Evolutionary conservation across 2,329 filamentous ascomycete species (phyloP).

Genomic region (Xylariaceae sp.): DNA sequence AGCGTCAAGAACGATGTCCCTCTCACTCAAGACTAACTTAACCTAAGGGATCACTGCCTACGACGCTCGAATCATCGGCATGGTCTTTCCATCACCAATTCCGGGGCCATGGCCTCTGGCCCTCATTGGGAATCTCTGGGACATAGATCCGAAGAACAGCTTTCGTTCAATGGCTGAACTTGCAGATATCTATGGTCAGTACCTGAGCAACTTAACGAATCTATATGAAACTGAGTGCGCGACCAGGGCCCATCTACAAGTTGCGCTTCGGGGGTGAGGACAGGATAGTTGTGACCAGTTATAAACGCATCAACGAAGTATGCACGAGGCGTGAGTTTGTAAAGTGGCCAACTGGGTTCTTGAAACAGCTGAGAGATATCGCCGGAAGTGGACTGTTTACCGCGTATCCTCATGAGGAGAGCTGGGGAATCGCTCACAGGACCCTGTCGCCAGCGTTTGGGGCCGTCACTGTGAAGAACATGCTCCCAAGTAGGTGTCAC

Average conservation of each 20-base stretch:
- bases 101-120: constrained; percentile 9
- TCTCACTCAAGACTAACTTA: too few species aligned
- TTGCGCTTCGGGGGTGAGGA: constrained; percentile 10
- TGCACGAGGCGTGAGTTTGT: constrained; percentile 12
- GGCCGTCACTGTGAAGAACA: constrained; percentile 5
- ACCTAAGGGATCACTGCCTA: too few species aligned
- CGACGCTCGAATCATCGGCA: too few species aligned
- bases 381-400: constrained; percentile 9
- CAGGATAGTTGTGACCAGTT: constrained; percentile 8
- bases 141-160: constrained; percentile 9
- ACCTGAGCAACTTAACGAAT: too few species aligned
- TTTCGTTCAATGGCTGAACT: too few species aligned
- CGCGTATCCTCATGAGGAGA: constrained; percentile 7
- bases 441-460: constrained; percentile 10
- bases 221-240: too few species aligned
- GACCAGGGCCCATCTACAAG: too few species aligned
- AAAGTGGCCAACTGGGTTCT: constrained; percentile 9
- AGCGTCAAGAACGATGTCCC: too few species aligned
- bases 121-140: constrained; percentile 9
- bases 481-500: too few species aligned
- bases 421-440: constrained; percentile 12
- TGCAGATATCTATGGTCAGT: too few species aligned
- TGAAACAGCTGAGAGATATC: constrained; percentile 3
- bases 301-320: constrained; percentile 12
- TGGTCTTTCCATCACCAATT: too few species aligned